Base-by-base conservation (phyloP, 768 basidiomycete genomes). In the Suillus clintonianus region DNA sequence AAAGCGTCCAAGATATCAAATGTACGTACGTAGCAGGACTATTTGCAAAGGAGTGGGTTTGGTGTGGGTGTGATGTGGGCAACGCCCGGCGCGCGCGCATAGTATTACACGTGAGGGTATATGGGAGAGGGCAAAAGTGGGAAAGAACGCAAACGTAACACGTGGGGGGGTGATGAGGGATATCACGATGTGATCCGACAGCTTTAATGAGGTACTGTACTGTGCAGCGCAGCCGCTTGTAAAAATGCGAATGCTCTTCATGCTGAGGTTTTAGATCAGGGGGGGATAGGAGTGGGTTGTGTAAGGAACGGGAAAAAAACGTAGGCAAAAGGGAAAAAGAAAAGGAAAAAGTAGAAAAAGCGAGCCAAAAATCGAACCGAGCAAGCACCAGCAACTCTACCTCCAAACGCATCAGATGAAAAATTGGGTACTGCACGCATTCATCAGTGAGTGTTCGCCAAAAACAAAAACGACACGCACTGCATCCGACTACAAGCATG, bases 401-500 rank as follows among this genome's bases (percentile, higher is more conserved):
- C 22, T 24, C 10, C 56, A 43, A 67, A 50, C 58, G 54, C 27
- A 62, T 89, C 82, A 94, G 76, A 94, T 90, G 81, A 92, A 93
- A 82, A 92, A 94, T 76, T 94, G 92, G 63, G 92, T 94, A 81
- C 92, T 93, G 69, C 54, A 59, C 63, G 17, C 9, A 10, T 17
- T 5, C 17, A 30, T 51, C 15, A 50, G 48, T 15, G 3, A 11
- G 11, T 27, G 27, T 27, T n/a, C 45, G 6, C 22, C 32, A 27
- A 54, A 48, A 60, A 45, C 58, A 56, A 63, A 63, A 51, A 27
- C 27, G 59, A 61, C 56, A 87, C 93, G 69, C 75, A 95, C 93
- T 97, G 90, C 70, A 92, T 87, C 76, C 94, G 89, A 78, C 94
- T 96, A 57, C 91, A 82, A 69, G 92, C 92, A 78, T 99, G 97